Percentiles rank a stretch among this genome's conserved stretches.
These are phyloP conservation scores for Neopestalotiopsis sp. DNA, from an alignment of 2,329 filamentous ascomycete species.

Conservation along the genomic window DNA sequence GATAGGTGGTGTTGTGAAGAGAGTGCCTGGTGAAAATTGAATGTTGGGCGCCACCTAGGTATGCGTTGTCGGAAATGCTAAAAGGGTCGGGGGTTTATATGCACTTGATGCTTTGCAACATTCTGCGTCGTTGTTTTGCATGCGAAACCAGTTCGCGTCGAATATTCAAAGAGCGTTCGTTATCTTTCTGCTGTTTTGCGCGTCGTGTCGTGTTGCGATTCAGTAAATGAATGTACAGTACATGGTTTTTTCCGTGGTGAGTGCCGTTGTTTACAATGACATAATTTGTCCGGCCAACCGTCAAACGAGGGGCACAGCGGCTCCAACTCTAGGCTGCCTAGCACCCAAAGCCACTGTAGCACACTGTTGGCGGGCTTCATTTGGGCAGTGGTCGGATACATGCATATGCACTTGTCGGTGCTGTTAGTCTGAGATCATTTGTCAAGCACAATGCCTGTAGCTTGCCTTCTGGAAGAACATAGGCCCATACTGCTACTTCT, in stretches of 20 bases:
- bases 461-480: no score
- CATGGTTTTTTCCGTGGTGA: slow-evolving; percentile 9
- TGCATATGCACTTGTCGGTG: slow-evolving; percentile 6
- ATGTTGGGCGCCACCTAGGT: neutral
- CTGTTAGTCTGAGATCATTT: neutral
- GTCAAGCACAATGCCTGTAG: neutral
- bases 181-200: neutral
- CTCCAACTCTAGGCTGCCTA: slow-evolving; percentile 4
- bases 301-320: neutral
- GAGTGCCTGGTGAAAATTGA: neutral
- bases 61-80: neutral
- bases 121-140: neutral
- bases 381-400: neutral
- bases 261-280: slow-evolving; percentile 24
- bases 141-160: slow-evolving; percentile 15
- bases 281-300: slow-evolving; percentile 35
- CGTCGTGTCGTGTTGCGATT: neutral
- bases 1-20: slow-evolving; percentile 12
- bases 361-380: slow-evolving; percentile 5
- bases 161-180: slow-evolving; percentile 22
- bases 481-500: no score
- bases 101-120: neutral
- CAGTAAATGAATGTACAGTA: slow-evolving; percentile 6
- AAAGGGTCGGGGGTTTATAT: neutral
- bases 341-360: no score